Evolutionary conservation across 2,329 filamentous ascomycete genomes (phyloP), one percentile per base, ranked within the genome.

Genomic region (Penicillium sp.): DNA sequence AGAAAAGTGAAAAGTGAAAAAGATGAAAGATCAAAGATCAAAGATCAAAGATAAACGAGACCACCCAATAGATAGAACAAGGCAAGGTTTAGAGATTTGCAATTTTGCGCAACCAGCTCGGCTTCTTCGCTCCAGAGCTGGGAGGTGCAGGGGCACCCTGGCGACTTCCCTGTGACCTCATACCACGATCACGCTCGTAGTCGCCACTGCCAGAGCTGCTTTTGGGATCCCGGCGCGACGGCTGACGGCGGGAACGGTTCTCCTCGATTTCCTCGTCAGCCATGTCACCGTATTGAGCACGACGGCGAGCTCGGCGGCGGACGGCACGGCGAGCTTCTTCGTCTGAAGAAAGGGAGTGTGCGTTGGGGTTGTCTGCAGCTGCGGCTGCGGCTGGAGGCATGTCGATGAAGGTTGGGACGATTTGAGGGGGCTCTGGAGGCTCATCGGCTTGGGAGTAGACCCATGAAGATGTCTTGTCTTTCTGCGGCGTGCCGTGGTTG

Each of bases 381-480:
- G 65, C 68, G 1, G 69, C 64, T 1, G 67, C 64, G 4, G 64
- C 69, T 2, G 71, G 73, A 2, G 69, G 69, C 46, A 73, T 56
- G 49, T 81, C 79, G 20, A 80, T 59, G 22, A 81, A 73, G 8
- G 78, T 80, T 3, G 71, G 72, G 9, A 77, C 72, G 15, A 80
- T 68, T 26, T 74, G 77, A 2, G 78, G 79, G 8, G 75, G 71
- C 50, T 79, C 78, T 0, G 79, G 77, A 15, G 78, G 78, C 20
- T 81, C 77, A 25, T 72, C 73, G 8, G 73, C 69, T 61, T 79
- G 77, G 2, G 76, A 78, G 56, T 80, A 70, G 7, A 81, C 72
- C 79, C 79, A 81, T 6, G 76, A 79, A 7, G 77, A 78, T 31
- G 77, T 81, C 64, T 81, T 80, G 51, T 80, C 75, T 61, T 74